phyloP scores from a whole-genome alignment of 192 early-diverging fungal genomes.

The Coemansia sp. region DNA sequence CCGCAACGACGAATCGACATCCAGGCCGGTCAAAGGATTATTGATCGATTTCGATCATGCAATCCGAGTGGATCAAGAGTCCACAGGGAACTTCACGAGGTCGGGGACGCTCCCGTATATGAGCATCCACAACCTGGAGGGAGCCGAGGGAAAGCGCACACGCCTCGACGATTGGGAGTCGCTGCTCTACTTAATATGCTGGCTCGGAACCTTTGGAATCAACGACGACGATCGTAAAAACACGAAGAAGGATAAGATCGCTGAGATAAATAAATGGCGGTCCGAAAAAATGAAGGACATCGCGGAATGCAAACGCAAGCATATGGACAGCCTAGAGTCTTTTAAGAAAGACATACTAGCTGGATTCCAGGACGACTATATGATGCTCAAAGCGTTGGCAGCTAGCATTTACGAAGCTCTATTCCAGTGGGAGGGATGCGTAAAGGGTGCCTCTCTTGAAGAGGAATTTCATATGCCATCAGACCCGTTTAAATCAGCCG shows the following conservation, averaged over 20 bases:
- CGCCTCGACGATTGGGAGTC: conserved; percentile 26
- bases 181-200: conserved; percentile 23
- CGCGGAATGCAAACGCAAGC: neutral
- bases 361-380: neutral
- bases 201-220: conserved; percentile 17
- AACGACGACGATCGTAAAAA: neutral
- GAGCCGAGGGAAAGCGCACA: neutral
- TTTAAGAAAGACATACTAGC: neutral
- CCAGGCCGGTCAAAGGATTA: conserved; percentile 10
- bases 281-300: neutral
- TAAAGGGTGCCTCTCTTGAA: too few relatives aligned
- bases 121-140: conserved; percentile 30
- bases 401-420: neutral
- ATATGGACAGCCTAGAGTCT: neutral
- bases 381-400: neutral
- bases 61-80: neutral
- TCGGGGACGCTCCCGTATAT: conserved; percentile 23
- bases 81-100: neutral
- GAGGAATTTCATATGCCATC: too few relatives aligned
- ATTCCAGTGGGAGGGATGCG: conserved; percentile 1
- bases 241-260: neutral
- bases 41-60: conserved; percentile 36
- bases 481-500: too few relatives aligned
- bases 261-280: neutral
- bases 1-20: neutral